Percentiles rank a stretch among this genome's conserved stretches.
Evolutionary conservation across 1,139 yeast genomes (phyloP).

Genomic region (Fermentozyma sake): DNA sequence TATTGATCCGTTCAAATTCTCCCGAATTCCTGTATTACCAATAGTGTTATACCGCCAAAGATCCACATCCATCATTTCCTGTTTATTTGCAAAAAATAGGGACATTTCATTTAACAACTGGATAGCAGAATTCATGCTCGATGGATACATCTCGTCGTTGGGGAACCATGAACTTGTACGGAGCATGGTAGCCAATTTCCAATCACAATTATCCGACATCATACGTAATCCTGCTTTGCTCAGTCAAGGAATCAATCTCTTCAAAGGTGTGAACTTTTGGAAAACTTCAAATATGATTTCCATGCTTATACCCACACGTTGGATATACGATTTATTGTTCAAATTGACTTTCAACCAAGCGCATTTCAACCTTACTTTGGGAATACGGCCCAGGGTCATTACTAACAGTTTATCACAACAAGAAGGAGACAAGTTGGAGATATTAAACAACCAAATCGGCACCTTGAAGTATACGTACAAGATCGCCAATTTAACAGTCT

Average conservation of each 20-base stretch:
- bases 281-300: conserved; percentile 31
- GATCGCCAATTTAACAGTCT: no score
- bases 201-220: not conserved
- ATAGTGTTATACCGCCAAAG: conserved; percentile 38
- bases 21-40: conserved; percentile 40
- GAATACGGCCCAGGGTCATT: conserved; percentile 31
- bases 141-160: conserved; percentile 35
- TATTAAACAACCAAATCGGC: conserved; percentile 8
- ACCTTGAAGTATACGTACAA: not conserved
- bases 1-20: conserved; percentile 37
- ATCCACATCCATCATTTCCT: conserved; percentile 29
- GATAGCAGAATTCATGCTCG: conserved; percentile 28
- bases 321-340: conserved; percentile 35
- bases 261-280: conserved; percentile 26
- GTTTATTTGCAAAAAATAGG: conserved; percentile 18
- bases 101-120: conserved; percentile 7
- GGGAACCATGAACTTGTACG: conserved; percentile 32
- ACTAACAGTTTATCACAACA: conserved; percentile 27
- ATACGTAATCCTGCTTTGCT: conserved; percentile 4
- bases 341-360: conserved; percentile 40
- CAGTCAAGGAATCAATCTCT: conserved; percentile 4
- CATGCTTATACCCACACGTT: conserved; percentile 31
- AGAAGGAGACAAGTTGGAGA: conserved; percentile 26
- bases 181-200: conserved; percentile 13
- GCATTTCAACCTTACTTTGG: conserved; percentile 34